Percentiles rank a stretch among this genome's conserved stretches.
phyloP scores from a whole-genome alignment of 352 stramenopile species.

The Lagenidium sp. region DNA sequence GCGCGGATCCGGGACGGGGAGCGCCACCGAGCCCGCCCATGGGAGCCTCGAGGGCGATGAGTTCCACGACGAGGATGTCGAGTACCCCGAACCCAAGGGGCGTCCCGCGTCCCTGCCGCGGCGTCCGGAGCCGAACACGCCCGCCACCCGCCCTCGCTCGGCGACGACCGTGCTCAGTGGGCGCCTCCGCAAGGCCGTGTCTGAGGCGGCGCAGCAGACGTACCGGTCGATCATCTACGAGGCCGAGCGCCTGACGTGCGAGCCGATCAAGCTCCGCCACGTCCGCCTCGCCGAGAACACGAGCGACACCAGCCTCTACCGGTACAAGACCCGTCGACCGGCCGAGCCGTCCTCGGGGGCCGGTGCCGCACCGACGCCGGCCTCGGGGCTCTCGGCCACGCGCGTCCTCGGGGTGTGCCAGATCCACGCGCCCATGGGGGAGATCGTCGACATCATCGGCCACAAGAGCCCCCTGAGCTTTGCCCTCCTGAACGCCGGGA shows the following conservation, averaged over 20 bases:
- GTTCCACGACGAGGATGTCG: too few relatives aligned
- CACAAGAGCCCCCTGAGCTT: constrained; percentile 10
- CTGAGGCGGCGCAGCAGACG: constrained; percentile 2
- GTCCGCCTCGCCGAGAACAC: background rate
- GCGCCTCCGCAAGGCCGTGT: constrained; percentile 4
- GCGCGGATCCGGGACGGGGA: too few relatives aligned
- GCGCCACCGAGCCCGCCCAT: too few relatives aligned
- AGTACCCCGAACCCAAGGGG: too few relatives aligned
- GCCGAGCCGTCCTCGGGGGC: background rate
- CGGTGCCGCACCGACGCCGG: too few relatives aligned
- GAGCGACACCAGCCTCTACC: constrained; percentile 1
- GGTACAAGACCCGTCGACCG: background rate
- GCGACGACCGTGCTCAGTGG: too few relatives aligned
- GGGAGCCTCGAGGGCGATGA: too few relatives aligned
- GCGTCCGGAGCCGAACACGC: too few relatives aligned
- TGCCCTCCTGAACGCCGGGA: constrained; percentile 7
- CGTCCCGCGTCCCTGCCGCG: too few relatives aligned
- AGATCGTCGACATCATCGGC: constrained; percentile 8
- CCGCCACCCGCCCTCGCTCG: too few relatives aligned
- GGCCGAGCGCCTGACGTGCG: background rate
- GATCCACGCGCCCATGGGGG: constrained; percentile 9
- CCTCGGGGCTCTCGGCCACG: too few relatives aligned
- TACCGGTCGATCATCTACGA: too few relatives aligned
- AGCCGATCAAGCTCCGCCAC: constrained; percentile 3
- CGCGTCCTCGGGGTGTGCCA: constrained; percentile 7